phyloP scores from a whole-genome alignment of 1,284 basidiomycete genomes.

The Pterula multifida region DNA sequence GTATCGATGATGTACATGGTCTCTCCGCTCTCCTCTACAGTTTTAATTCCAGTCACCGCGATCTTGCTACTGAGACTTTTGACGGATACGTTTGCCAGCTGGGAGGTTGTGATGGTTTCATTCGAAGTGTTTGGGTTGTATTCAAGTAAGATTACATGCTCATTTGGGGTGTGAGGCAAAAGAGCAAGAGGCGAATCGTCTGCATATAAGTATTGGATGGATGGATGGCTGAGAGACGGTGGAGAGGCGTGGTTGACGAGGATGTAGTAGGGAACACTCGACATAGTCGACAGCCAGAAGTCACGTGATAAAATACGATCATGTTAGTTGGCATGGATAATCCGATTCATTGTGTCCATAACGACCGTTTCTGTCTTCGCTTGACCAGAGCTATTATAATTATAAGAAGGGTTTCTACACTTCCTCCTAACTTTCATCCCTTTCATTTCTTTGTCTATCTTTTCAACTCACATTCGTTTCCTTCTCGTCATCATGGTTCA shows the following conservation, averaged over 20 bases:
- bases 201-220: conserved; percentile 70
- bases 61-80: conserved; percentile 53
- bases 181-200: conserved; percentile 58
- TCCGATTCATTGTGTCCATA: no score
- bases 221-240: conserved; percentile 49
- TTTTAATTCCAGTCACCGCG: conserved; percentile 45
- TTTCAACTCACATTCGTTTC: conserved; percentile 12
- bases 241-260: conserved; percentile 42
- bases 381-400: neutral
- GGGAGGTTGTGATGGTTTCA: conserved; percentile 11
- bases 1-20: conserved; percentile 70
- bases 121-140: conserved; percentile 27
- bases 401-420: neutral
- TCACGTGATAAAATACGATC: no score
- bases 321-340: no score
- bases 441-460: conserved; percentile 20
- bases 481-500: conserved; percentile 5
- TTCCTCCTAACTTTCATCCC: conserved; percentile 6
- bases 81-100: conserved; percentile 25
- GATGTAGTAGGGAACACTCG: conserved; percentile 43
- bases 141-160: conserved; percentile 63
- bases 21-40: conserved; percentile 62
- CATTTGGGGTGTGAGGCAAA: conserved; percentile 42
- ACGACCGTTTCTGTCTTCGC: neutral
- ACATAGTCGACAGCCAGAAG: no score